Base-by-base conservation (phyloP, 768 basidiomycete species). In the Myochromella boudieri region DNA sequence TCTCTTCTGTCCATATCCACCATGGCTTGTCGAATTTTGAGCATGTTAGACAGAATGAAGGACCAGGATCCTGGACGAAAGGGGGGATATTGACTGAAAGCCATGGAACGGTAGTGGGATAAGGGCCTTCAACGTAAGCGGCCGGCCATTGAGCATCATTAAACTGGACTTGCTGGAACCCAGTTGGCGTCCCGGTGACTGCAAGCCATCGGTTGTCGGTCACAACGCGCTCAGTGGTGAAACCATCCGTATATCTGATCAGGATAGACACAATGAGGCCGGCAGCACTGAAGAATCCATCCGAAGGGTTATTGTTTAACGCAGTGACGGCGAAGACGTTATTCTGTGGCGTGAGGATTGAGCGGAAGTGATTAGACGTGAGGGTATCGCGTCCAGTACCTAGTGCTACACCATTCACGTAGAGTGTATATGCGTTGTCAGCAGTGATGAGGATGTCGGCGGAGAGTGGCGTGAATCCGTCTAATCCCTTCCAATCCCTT, bases 321-420 rank as follows among this genome's bases (percentile, higher is more conserved):
- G 54, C 66, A 5, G 58, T 51, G 6, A 68, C 57, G 7, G 69
- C 66, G 33, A 70, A 68, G 37, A 65, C 61, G 37, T 69, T 70
- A 51, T n/a, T 50, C 8, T 48, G 47, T 2, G 51, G 33, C 1
- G 26, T 41, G 26, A 62, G 45, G n/a, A 51, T 18, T n/a, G n/a
- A n/a, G n/a, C n/a, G n/a, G n/a, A n/a, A n/a, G n/a, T n/a, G n/a
- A n/a, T n/a, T n/a, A n/a, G n/a, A n/a, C n/a, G n/a, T n/a, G n/a
- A n/a, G n/a, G n/a, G n/a, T n/a, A n/a, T n/a, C n/a, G n/a, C n/a
- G n/a, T n/a, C n/a, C n/a, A n/a, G 46, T 51, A 18, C 60, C 60
- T 2, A 60, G 40, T 22, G 32, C 3, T 6, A 15, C 51, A 18
- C 59, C 59, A 20, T 61, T 61, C 25, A 60, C 59, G 44, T 59